Conservation (phyloP, 2,329 filamentous ascomycete genomes). For the Monilinia polystroma region DNA sequence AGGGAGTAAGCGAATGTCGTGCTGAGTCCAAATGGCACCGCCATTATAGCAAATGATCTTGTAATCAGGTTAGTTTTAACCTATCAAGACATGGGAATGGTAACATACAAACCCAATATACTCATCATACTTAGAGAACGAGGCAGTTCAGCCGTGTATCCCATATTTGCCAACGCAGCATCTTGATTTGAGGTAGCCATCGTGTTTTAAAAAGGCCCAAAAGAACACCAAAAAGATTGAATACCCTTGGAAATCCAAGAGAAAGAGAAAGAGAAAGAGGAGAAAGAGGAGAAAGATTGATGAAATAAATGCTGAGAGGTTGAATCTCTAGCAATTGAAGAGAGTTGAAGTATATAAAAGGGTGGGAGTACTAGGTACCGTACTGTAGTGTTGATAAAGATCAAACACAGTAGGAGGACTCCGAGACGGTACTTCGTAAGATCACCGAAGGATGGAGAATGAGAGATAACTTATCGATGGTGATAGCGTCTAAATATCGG, state of each 20-base stretch:
- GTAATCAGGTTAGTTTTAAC: conserved; percentile 30
- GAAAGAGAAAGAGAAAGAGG: not conserved
- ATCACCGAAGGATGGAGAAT: conserved; percentile 27
- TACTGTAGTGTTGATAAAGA: conserved; percentile 6
- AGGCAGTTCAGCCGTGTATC: conserved; percentile 65
- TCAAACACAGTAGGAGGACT: conserved; percentile 20
- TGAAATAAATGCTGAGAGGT: conserved; percentile 2
- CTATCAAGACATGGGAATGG: conserved; percentile 17
- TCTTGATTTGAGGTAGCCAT: conserved; percentile 19
- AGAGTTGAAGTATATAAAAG: not conserved
- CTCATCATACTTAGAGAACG: conserved; percentile 67
- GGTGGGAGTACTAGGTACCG: too few relatives aligned
- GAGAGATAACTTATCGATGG: conserved; percentile 17
- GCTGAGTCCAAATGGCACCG: conserved; percentile 50
- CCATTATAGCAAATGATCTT: conserved; percentile 71
- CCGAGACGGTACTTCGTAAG: conserved; percentile 19
- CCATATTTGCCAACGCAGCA: conserved; percentile 45
- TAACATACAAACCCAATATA: conserved; percentile 54
- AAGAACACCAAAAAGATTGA: not conserved
- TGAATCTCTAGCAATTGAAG: conserved; percentile 13
- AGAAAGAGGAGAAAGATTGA: not conserved
- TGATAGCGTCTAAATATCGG: conserved; percentile 31
- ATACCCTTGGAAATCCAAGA: not conserved
- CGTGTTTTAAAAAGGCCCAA: not conserved
- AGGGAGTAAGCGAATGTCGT: conserved; percentile 69